Evolutionary conservation across 768 basidiomycete genomes (phyloP).

Genomic region (Psilocybe subaeruginosa): DNA sequence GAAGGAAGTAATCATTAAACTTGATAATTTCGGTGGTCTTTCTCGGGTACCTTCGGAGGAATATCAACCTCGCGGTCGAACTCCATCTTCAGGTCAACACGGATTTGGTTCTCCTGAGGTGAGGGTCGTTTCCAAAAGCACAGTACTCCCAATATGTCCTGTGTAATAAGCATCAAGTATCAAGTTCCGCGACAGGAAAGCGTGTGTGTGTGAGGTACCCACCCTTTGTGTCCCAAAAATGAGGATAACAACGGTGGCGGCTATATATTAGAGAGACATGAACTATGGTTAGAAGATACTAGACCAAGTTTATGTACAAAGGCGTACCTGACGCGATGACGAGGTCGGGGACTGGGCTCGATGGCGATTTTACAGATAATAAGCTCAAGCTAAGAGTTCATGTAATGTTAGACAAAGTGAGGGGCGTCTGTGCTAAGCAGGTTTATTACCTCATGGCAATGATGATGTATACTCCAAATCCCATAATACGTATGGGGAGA

Average conservation of each 20-base stretch:
- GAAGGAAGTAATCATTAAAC: neutral
- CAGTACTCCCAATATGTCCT: slow-evolving; percentile 40
- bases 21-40: neutral
- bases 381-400: slow-evolving; percentile 40
- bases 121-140: slow-evolving; percentile 36
- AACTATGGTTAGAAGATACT: neutral
- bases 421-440: neutral
- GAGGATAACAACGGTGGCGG: slow-evolving; percentile 43
- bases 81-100: slow-evolving; percentile 19
- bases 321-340: slow-evolving; percentile 46
- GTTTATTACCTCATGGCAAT: slow-evolving; percentile 41
- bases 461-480: slow-evolving; percentile 45
- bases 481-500: slow-evolving; percentile 46
- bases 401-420: neutral
- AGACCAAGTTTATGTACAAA: no score
- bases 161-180: neutral
- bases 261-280: slow-evolving; percentile 25
- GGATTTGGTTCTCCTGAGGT: slow-evolving; percentile 7
- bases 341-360: slow-evolving; percentile 49
- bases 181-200: neutral
- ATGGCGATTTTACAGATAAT: slow-evolving; percentile 44
- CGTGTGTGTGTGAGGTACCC: slow-evolving; percentile 23
- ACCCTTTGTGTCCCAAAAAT: slow-evolving; percentile 51
- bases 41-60: neutral
- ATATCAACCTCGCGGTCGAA: slow-evolving; percentile 12